Evolutionary conservation across 129 eudicot genomes (phyloP).

Genomic region (Pulicaria dysenterica): DNA sequence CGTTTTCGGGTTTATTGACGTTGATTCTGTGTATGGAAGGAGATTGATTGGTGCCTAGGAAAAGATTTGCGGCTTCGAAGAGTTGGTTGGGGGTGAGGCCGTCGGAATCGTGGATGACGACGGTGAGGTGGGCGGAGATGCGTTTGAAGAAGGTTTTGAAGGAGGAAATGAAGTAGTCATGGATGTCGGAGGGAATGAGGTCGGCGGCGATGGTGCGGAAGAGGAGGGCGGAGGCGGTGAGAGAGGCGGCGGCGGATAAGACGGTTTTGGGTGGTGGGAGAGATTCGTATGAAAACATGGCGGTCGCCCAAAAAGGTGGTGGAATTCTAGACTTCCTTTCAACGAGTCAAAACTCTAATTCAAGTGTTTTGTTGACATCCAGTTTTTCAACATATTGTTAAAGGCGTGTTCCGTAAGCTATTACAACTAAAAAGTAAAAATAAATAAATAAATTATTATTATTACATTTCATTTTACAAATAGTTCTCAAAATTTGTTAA

Average conservation of each 20-base stretch:
- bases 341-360: too few species aligned
- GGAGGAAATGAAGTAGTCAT: constrained; percentile 26
- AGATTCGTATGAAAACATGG: constrained; percentile 28
- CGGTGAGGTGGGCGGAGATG: constrained; percentile 51
- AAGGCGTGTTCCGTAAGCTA: too few species aligned
- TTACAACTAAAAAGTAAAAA: too few species aligned
- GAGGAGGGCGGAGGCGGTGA: constrained; percentile 54
- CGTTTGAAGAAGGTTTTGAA: constrained; percentile 30
- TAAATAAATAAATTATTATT: too few species aligned
- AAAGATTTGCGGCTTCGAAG: constrained; percentile 50
- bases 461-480: too few species aligned
- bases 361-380: too few species aligned
- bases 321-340: neutral
- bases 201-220: constrained; percentile 44
- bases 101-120: constrained; percentile 56
- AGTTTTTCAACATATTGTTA: too few species aligned
- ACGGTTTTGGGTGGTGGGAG: constrained; percentile 46
- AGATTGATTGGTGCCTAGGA: constrained; percentile 41
- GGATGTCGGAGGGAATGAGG: constrained; percentile 46
- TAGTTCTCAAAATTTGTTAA: too few species aligned
- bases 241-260: constrained; percentile 46
- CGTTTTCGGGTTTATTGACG: constrained; percentile 42
- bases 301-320: neutral
- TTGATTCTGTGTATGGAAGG: constrained; percentile 47
- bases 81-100: constrained; percentile 63